Evolutionary conservation across 257 asterid genomes (phyloP).

Genomic region (Solanum pennellii): DNA sequence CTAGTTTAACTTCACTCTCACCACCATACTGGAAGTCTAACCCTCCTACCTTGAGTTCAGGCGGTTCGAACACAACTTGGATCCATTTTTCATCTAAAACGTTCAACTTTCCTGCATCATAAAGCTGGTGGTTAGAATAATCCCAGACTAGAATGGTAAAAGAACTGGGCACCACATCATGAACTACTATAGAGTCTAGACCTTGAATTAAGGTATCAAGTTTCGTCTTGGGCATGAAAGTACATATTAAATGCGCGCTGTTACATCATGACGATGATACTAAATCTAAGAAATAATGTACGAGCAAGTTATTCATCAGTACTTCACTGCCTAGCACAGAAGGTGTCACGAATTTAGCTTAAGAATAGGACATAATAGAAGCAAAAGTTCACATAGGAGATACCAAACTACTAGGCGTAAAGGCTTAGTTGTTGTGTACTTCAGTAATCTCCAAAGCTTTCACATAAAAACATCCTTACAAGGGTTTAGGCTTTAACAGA

Average conservation of each 20-base stretch:
- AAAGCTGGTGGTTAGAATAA: background rate
- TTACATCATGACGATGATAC: background rate
- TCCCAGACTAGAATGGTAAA: background rate
- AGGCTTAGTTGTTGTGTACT: background rate
- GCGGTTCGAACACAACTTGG: slow-evolving; percentile 69
- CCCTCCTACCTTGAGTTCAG: slow-evolving; percentile 69
- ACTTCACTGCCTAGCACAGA: background rate
- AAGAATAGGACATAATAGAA: background rate
- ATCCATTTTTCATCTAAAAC: slow-evolving; percentile 83
- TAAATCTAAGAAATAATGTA: background rate
- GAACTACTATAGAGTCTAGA: background rate
- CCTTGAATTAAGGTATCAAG: background rate
- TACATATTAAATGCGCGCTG: background rate
- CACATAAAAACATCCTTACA: background rate
- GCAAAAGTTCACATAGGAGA: background rate
- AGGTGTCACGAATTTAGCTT: background rate
- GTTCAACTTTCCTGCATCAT: slow-evolving; percentile 50
- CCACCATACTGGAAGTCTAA: slow-evolving; percentile 62
- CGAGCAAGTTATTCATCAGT: background rate
- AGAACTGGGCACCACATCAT: background rate
- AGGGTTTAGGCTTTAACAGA: background rate
- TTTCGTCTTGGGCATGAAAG: background rate
- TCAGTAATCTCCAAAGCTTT: background rate
- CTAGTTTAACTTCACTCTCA: slow-evolving; percentile 82
- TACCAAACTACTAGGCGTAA: background rate